Base-by-base conservation (phyloP, 805 yeast species). In the Pichia deserticola region DNA sequence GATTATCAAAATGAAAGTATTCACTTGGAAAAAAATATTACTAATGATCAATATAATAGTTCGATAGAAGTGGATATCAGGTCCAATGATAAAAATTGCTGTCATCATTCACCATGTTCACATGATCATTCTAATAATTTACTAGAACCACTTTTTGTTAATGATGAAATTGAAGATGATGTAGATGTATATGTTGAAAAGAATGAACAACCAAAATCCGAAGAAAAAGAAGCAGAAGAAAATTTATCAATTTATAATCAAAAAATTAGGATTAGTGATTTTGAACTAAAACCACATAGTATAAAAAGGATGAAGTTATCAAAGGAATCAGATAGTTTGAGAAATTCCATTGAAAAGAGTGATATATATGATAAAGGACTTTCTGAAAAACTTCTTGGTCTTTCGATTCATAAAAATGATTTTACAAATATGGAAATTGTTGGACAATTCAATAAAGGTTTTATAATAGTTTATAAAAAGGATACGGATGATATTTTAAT, bases 361-460 rank as follows among this genome's bases (percentile, higher is more conserved):
- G 73, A 78, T 48, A 70, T 80, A 15, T 67, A 69, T 5, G 66
- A 78, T 49, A 68, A 63, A 10, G 68, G 68, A 36, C 74, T 73
- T 39, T 87, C 84, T 7, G 90, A 85, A 53, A 68, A 72, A 39
- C 68, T 73, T 40, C 65, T 87, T 45, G 74, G 84, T 0, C 67
- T 84, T 48, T 77, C 78, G 0, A 80, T 92, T 2, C 71, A 77
- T 8, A 92, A 90, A 61, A 58, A 70, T 0, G 96, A 93, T 58
- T 93, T 93, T 59, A 57, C 64, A 4, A 62, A 73, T 4, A 92
- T 93, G 98, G 65, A 75, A 39, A 68, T 93, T 11, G 78, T 92
- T 7, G 99, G 99, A 0, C 99, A 93, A 66, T 93, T 93, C 69
- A 93, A 93, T 63, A 67, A 86, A n/a, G 99, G 98, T 0, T 93